Base-by-base conservation (phyloP, 106 monocot species). In the Gastrodia elata region DNA sequence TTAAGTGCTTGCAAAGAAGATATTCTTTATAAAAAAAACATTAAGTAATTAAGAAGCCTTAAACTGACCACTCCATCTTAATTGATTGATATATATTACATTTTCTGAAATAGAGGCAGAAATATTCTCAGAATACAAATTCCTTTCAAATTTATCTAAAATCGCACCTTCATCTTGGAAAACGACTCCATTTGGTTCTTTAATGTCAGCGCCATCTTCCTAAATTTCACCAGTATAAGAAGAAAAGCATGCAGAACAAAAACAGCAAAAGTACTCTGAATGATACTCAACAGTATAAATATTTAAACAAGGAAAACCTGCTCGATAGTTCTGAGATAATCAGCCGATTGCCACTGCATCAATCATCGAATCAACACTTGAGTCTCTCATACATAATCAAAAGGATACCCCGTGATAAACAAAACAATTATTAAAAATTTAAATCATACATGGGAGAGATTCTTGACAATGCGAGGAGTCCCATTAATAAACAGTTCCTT, bases 401-500 rank as follows among this genome's bases (percentile, higher is more conserved):
- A 40, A 22, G 15, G 20, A 41, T 37, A 39, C 26, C 38, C n/a
- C 20, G 39, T 14, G 25, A 18, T 36, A 18, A 67, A 6, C 16
- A 38, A 67, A 36, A 20, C 20, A 67, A 36, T 0, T 8, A 67
- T 11, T 18, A 32, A 1, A 41, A 69, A 40, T 3, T 25, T 22
- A 35, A 24, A 69, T 40, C 69, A 25, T 69, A 69, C 69, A n/a
- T 24, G 69, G 39, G 69, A 69, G 40, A 39, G 9, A 40, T 69
- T 69, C 39, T 41, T 39, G 40, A 69, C 24, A 69, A 69, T 69
- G 39, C 69, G 10, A 39, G 24, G 26, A 25, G 39, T 40, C 26
- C 69, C 69, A 13, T 40, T 40, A 69, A 69, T 32, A 69, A 69
- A 69, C n/a, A n/a, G n/a, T 69, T 69, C 25, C 69, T 39, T 69